Percentiles rank a stretch among this genome's conserved stretches.
Evolutionary conservation across 805 yeast genomes (phyloP).

Genomic region (Candida tibetensis): DNA sequence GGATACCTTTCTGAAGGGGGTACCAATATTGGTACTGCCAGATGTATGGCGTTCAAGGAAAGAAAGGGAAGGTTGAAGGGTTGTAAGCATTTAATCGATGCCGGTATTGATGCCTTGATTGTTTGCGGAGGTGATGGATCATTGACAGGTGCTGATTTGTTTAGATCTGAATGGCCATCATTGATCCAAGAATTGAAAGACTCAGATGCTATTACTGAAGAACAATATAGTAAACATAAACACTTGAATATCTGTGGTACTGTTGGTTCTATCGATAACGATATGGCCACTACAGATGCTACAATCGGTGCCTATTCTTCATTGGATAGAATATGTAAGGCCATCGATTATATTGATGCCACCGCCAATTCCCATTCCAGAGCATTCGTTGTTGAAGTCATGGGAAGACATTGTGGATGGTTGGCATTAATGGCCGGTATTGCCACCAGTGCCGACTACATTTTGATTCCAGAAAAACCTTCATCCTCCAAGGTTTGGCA

Average conservation of each 20-base stretch:
- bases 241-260: conserved; percentile 86
- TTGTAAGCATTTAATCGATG: conserved; percentile 76
- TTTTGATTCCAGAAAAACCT: conserved; percentile 93
- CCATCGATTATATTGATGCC: conserved; percentile 95
- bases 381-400: conserved; percentile 96
- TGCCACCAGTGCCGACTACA: conserved; percentile 93
- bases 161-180: conserved; percentile 93
- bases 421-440: conserved; percentile 96
- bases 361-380: conserved; percentile 96
- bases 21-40: conserved; percentile 93
- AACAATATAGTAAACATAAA: conserved; percentile 58
- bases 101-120: conserved; percentile 91
- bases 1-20: conserved; percentile 94
- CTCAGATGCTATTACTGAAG: conserved; percentile 54
- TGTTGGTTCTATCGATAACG: conserved; percentile 97
- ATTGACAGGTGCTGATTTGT: conserved; percentile 93
- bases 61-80: conserved; percentile 80
- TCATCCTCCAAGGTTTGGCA: conserved; percentile 74
- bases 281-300: conserved; percentile 95
- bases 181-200: conserved; percentile 68
- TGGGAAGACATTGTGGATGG: conserved; percentile 99
- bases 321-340: conserved; percentile 85
- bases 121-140: conserved; percentile 99
- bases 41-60: conserved; percentile 83
- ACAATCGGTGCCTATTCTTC: conserved; percentile 97